phyloP scores from a whole-genome alignment of 75 land plant species.

The Isoetes taiwanensis region DNA sequence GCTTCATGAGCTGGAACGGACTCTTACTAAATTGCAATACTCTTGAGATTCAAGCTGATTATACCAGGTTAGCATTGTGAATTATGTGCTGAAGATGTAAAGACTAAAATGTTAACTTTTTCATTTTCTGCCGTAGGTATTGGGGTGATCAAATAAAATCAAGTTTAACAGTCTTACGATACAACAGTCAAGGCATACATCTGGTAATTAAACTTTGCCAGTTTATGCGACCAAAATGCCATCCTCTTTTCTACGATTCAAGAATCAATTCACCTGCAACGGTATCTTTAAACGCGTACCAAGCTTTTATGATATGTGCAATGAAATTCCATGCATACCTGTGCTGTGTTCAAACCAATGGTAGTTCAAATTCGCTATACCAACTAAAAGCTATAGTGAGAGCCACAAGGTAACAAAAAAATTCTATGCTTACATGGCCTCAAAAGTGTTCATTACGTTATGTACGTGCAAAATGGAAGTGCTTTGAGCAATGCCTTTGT shows the following conservation, averaged over 20 bases:
- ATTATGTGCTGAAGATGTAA: too few relatives aligned
- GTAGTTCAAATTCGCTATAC: conserved; percentile 17
- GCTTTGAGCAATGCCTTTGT: background rate
- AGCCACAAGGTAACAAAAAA: conserved; percentile 38
- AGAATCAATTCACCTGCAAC: conserved; percentile 69
- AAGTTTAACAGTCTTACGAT: conserved; percentile 45
- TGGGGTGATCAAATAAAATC: conserved; percentile 49
- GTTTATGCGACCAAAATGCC: conserved; percentile 81
- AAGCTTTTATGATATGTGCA: conserved; percentile 81
- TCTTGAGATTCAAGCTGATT: conserved; percentile 92
- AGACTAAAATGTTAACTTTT: background rate
- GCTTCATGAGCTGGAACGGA: conserved; percentile 90
- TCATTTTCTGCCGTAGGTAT: conserved; percentile 36
- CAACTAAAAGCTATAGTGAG: conserved; percentile 25
- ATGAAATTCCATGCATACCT: conserved; percentile 91
- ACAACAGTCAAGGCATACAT: conserved; percentile 28
- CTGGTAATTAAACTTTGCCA: conserved; percentile 46
- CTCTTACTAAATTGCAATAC: conserved; percentile 69
- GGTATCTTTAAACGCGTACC: conserved; percentile 71
- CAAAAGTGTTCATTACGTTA: background rate
- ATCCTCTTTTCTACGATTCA: conserved; percentile 74
- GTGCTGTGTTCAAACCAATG: conserved; percentile 21
- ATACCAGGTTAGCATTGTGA: conserved; percentile 92
- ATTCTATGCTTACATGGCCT: background rate
- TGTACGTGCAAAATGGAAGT: background rate